These are phyloP conservation scores for Solanum lycopersicoides DNA, from an alignment of 257 asterid genomes.

Conservation along the genomic window DNA sequence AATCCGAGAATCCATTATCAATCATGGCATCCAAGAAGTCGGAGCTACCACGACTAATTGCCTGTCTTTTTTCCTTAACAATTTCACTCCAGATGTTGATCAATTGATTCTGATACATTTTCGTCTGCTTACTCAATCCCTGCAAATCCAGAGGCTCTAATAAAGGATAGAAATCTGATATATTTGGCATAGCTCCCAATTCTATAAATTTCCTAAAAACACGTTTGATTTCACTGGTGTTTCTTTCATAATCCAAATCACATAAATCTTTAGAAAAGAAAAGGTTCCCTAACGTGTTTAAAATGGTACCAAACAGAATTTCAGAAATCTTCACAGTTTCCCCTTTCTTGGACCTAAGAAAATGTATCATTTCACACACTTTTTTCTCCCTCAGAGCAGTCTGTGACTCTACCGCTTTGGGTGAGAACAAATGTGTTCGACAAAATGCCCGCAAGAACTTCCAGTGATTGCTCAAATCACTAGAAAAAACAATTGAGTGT, in stretches of 20 bases:
- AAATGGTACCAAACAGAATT: conserved; percentile 15
- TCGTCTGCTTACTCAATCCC: conserved; percentile 19
- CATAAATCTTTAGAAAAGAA: conserved; percentile 16
- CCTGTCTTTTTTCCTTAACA: conserved; percentile 12
- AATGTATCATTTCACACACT: conserved; percentile 16
- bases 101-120: not conserved
- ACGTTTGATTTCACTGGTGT: conserved; percentile 1
- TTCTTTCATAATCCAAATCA: conserved; percentile 4
- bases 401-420: conserved; percentile 14
- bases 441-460: conserved; percentile 10
- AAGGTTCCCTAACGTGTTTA: conserved; percentile 24
- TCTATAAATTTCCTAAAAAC: conserved; percentile 8
- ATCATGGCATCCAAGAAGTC: conserved; percentile 24
- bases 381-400: conserved; percentile 15
- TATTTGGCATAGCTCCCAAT: conserved; percentile 6
- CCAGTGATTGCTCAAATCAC: conserved; percentile 12
- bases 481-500: conserved; percentile 16
- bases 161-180: conserved; percentile 30
- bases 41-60: not conserved
- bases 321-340: conserved; percentile 4
- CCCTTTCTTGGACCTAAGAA: conserved; percentile 15
- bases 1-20: conserved; percentile 14
- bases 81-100: conserved; percentile 17
- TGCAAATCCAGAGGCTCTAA: conserved; percentile 26
- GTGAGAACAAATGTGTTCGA: conserved; percentile 24